Evolutionary conservation across 306 rosid genomes (phyloP).

Genomic region (Rosa lucieae): DNA sequence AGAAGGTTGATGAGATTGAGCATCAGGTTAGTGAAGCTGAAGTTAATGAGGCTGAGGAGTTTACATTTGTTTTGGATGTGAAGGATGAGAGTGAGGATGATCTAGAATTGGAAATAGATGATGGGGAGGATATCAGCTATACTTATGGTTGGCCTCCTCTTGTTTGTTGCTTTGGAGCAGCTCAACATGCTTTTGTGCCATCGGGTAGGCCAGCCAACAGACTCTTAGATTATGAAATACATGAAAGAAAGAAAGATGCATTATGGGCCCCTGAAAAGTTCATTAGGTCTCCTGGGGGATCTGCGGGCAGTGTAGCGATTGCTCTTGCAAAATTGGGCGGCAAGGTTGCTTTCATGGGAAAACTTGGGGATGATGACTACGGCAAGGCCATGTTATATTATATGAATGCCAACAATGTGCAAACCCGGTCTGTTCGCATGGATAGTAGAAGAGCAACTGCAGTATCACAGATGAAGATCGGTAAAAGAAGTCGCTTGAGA

Average conservation of each 20-base stretch:
- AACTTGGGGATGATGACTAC: conserved; percentile 81
- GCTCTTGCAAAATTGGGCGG: conserved; percentile 93
- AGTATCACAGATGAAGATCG: conserved; percentile 69
- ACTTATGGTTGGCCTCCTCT: conserved; percentile 97
- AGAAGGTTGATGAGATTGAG: conserved; percentile 38
- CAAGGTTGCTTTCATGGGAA: conserved; percentile 97
- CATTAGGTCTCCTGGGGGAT: conserved; percentile 82
- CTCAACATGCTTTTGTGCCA: conserved; percentile 88
- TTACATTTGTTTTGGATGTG: conserved; percentile 37
- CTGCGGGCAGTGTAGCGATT: conserved; percentile 81
- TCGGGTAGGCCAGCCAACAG: conserved; percentile 86
- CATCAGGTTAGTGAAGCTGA: conserved; percentile 44
- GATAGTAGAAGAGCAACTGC: conserved; percentile 70
- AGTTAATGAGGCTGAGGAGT: conserved; percentile 49
- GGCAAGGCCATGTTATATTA: conserved; percentile 80
- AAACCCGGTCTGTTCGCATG: conserved; percentile 76
- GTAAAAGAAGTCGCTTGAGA: conserved; percentile 72
- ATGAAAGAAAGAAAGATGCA: conserved; percentile 66
- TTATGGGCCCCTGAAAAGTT: conserved; percentile 80
- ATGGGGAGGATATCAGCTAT: conserved; percentile 73
- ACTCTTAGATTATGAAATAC: conserved; percentile 73
- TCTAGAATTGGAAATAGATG: conserved; percentile 47
- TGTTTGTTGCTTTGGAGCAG: conserved; percentile 96
- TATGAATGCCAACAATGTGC: conserved; percentile 78
- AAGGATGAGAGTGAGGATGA: conserved; percentile 60